A percentile compares a stretch with the other conserved stretches of the same genome.
Evolutionary conservation across 2,329 filamentous ascomycete species (phyloP).

Genomic region (Westerdykella ornata): DNA sequence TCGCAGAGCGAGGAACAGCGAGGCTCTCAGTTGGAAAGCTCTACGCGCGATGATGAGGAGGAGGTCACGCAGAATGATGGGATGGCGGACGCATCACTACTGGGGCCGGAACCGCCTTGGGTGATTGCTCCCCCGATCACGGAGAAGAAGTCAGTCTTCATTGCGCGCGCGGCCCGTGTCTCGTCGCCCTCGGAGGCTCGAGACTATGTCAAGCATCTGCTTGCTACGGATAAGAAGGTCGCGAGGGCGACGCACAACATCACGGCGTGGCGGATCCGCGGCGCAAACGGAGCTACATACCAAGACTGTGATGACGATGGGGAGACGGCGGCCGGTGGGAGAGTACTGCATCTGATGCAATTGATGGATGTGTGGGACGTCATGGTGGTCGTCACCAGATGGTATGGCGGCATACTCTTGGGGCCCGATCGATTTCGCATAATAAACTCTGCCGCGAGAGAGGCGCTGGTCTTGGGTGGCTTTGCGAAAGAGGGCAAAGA

Average conservation of each 20-base stretch:
- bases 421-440: constrained; percentile 84
- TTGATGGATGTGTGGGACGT: constrained; percentile 90
- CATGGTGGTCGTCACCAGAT: constrained; percentile 86
- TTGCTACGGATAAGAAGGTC: constrained; percentile 75
- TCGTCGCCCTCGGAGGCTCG: constrained; percentile 64
- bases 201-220: constrained; percentile 63
- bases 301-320: constrained; percentile 97
- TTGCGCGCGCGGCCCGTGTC: constrained; percentile 69
- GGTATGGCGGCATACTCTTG: constrained; percentile 88
- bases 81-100: background rate
- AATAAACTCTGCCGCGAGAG: constrained; percentile 80
- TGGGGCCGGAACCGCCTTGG: constrained; percentile 56
- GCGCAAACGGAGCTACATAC: constrained; percentile 51
- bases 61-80: constrained; percentile 5
- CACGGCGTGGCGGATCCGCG: constrained; percentile 80
- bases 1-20: constrained; percentile 5
- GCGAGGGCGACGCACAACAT: constrained; percentile 93
- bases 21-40: background rate
- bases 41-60: constrained; percentile 3
- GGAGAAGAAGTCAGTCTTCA: constrained; percentile 82
- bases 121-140: constrained; percentile 63
- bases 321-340: constrained; percentile 81
- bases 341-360: constrained; percentile 85
- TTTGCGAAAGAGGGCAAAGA: constrained; percentile 52
- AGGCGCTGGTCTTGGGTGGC: constrained; percentile 73